Base-by-base conservation (phyloP, 2,329 filamentous ascomycete species). In the Monosporascus ibericus region DNA sequence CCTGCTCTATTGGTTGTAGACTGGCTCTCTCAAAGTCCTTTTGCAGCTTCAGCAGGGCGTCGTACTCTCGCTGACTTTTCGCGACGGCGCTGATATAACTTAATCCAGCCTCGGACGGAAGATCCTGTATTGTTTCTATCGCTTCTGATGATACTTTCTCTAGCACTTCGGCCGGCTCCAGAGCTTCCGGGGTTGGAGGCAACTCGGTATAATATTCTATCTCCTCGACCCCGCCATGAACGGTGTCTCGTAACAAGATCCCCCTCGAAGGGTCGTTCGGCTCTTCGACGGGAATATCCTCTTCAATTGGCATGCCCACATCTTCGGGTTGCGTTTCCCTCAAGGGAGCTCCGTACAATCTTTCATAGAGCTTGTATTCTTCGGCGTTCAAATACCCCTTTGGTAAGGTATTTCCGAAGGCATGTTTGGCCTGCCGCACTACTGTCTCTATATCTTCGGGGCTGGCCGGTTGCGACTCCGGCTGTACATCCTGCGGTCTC, bases 341-440 rank as follows among this genome's bases (percentile, higher is more conserved):
- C 55, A 88, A 66, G 2, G 91, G 90, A 36, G 85, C 76, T 1
- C 92, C 92, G 67, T 94, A 96, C 17, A 95, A 72, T 57, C 90
- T 79, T 64, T 87, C 84, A 68, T 95, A 96, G 1, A 95, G 72
- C 47, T 73, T 74, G 62, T 87, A 85, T 67, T 96, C 91, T 50
- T 87, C 80, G 1, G 78, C 75, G 36, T 76, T 84, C 49, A 96
- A 69, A 60, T 89, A 82, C 36, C 79, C 84, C 34, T 83, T 80
- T 0, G 92, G 92, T 24, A 96, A 70, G 0, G 79, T 85, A 63
- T 94, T 85, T 55, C 90, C 86, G 67, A 90, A 95, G 8, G 82
- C 77, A 57, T 89, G 85, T 61, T 87, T 83, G 37, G 89, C 86
- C 59, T 83, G 77, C 52, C 87, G 82, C 34, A 90, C 90, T 7